Evolutionary conservation across 1,139 yeast species (phyloP), one percentile per base, ranked within the genome.

Genomic region (Suhomyces kunorum): DNA sequence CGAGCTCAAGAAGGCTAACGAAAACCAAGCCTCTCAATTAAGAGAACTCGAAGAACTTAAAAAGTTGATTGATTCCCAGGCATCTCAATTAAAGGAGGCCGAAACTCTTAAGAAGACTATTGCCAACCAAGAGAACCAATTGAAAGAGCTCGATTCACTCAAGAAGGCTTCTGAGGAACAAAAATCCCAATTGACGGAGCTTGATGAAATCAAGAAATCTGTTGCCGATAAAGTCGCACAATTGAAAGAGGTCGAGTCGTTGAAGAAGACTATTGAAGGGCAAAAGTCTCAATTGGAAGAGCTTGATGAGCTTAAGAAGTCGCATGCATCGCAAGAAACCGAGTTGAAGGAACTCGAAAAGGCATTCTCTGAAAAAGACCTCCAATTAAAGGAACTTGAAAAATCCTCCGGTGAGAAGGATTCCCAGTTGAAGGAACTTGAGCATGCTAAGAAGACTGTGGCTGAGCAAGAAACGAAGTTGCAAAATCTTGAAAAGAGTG

Each of bases 41-140:
- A 30, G 37, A 23, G 34, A 30, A 9, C 15, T 26, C n/a, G 40
- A 33, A 7, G 34, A 18, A 9, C 28, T 35, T n/a, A 24, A 28
- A 28, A 22, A 20, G 28, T 12, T 24, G 23, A 13, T 20, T 13
- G 23, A 20, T n/a, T 15, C 18, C 13, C 27, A 19, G 8, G 26
- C 34, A 20, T n/a, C 31, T 6, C 17, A 34, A 29, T 34, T 30
- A 31, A 27, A 36, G 32, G 34, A 26, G 13, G 17, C 19, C 23
- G 39, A 34, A 14, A 23, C n/a, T 8, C 29, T 28, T 8, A 17
- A 37, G 15, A 24, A 27, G 16, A 13, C 35, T 22, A 28, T 9
- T 9, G 29, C 32, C 17, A 22, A 34, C 12, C 34, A 25, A 16
- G 19, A 28, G 6, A 12, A 12, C 4, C 32, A 29, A 29, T 18